Conservation (phyloP, 805 yeast genomes). For the Saccharomyces cerevisiae region DNA sequence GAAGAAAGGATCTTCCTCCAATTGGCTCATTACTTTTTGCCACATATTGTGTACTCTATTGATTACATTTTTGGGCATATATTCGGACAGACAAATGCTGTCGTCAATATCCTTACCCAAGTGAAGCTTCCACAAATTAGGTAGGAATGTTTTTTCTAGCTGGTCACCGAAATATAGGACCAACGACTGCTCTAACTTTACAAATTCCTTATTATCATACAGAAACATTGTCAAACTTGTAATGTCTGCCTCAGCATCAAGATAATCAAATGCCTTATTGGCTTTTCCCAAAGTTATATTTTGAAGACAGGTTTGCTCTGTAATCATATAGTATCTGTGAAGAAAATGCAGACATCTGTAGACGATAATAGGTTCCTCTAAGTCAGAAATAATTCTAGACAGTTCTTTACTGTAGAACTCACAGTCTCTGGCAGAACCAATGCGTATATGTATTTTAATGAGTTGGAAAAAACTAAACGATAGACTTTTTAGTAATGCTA, state of each 20-base stretch:
- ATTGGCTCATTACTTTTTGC: constrained; percentile 23
- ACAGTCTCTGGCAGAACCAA: constrained; percentile 55
- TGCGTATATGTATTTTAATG: constrained; percentile 34
- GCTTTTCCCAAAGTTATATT: constrained; percentile 8
- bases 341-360: constrained; percentile 15
- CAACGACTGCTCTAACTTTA: constrained; percentile 15
- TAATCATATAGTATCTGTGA: constrained; percentile 16
- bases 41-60: constrained; percentile 28
- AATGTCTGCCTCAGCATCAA: constrained; percentile 23
- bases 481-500: constrained; percentile 32
- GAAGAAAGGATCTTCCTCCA: constrained; percentile 41
- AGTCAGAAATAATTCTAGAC: constrained; percentile 29
- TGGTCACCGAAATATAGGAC: constrained; percentile 13
- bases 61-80: constrained; percentile 21
- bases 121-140: constrained; percentile 18
- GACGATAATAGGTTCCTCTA: constrained; percentile 23
- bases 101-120: constrained; percentile 14
- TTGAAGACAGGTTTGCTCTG: constrained; percentile 11
- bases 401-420: constrained; percentile 47
- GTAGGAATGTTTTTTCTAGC: constrained; percentile 8
- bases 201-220: constrained; percentile 15
- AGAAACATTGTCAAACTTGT: constrained; percentile 15
- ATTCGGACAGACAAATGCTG: constrained; percentile 9
- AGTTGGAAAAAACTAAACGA: constrained; percentile 34
- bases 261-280: constrained; percentile 18